Base-by-base conservation (phyloP, 768 basidiomycete genomes). In the Suillus hirtellus region DNA sequence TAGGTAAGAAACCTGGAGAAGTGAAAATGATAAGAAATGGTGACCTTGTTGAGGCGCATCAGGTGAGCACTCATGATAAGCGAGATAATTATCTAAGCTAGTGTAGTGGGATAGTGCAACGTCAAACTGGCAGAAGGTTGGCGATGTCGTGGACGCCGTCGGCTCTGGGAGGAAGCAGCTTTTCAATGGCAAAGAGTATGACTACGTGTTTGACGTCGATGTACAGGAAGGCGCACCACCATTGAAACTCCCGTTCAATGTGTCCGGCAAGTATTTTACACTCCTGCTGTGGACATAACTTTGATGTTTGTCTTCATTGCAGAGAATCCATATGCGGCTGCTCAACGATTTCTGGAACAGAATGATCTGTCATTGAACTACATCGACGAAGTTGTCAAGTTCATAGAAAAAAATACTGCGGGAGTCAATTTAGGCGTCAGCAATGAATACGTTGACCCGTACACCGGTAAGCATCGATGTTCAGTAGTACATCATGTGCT, bases 191-290 rank as follows among this genome's bases (percentile, higher is more conserved):
- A 89, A 89, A 71, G 96, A 99, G 77, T 99, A 96, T 71, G 97
- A 99, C 77, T 97, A 97, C 70, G 96, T 99, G n/a, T 98, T 99
- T 70, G 96, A 97, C 71, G 96, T 99, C 42, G 97, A 99, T 70
- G 89, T 98, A 34, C 84, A 93, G 70, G 96, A 97, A 64, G 96
- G 95, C 2, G 87, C 86, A 17, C 96, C 96, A 12, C 89, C 96
- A 8, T 80, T 99, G 66, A 99, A 98, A 72, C 82, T 99, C 24
- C 96, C 96, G 0, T 99, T 93, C 75, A 98, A 99, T 73, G 87
- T 85, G 31, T 84, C 86, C 52, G 96, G 95, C 92, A 65, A 62
- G 84, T 73, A 35, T 44, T 5, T 60, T 7, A 43, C 14, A 35
- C 35, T 19, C 50, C 1, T 46, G 27, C 35, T 31, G 14, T 56